Evolutionary conservation across 2,329 filamentous ascomycete genomes (phyloP), one percentile per base, ranked within the genome.

Genomic region (Fonsecaea erecta): DNA sequence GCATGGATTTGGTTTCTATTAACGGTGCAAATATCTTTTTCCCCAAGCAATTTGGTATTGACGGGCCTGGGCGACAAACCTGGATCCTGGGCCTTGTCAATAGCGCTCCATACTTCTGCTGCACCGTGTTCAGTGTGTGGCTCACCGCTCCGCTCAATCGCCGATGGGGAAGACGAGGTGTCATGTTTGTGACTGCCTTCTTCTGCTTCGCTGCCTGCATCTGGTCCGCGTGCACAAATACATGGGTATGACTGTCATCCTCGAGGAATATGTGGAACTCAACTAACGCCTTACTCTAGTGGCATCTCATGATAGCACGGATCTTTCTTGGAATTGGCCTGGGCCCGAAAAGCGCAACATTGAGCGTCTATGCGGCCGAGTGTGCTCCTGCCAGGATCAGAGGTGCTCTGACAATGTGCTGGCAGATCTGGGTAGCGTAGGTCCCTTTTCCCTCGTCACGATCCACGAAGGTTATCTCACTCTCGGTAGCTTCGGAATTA

Each of bases 391-490:
- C 81, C 14, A 78, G 76, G 1, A 83, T 84, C 35, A 77, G 82
- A 65, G 82, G 82, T 43, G 82, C 80, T 0, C 68, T 83, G 9
- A 81, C 82, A 3, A 83, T 83, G 81, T 80, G 80, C 77, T 83
- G 82, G 82, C 82, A 84, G 68, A 81, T 82, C 77, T 80, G 77
- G 77, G 78, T 77, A 2, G 77, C 76, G 1, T 79, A 78, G 35
- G 80, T 46, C 14, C 30, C 21, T 32, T 18, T 32, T 16, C n/a
- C n/a, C n/a, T n/a, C n/a, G n/a, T n/a, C 32, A 32, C 34, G 21
- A 52, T 7, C 37, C 5, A 32, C 24, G 21, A 52, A 1, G 26
- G n/a, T 18, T 43, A 43, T 18, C 37, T 43, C 37, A 43, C 37
- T 18, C 16, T 43, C 37, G n/a, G n/a, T 43, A 43, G 37, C 34